Evolutionary conservation across 2,329 filamentous ascomycete genomes (phyloP), one percentile per base, ranked within the genome.

Genomic region (Phaeophleospora eucalypticola): DNA sequence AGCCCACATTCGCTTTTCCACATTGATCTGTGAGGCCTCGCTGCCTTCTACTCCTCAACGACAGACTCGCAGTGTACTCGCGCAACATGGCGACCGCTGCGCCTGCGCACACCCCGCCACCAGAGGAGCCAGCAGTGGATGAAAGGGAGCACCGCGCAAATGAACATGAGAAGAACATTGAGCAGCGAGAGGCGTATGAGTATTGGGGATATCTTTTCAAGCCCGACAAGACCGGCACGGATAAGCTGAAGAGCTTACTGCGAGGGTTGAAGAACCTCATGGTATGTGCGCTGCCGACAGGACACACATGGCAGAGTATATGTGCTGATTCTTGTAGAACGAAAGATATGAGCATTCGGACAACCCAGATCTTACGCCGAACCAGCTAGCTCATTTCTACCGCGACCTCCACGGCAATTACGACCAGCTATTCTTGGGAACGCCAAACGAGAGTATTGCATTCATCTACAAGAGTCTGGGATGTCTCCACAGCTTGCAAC

Each of bases 401-500:
- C 69, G 69, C 51, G 64, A 72, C 44, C 62, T 74, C 51, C 58
- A 73, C 58, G 65, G 71, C 59, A 57, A 73, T 69, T 63, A 72
- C 65, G 73, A 76, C 48, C 64, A 72, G 18, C 79, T 97, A 44
- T 97, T 97, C 66, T 74, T 91, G 35, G 77, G 84, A 2, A 87
- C 86, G 27, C 83, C 86, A 16, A 72, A 83, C 50, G 73, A 81
- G 32, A 84, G 85, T 36, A 83, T 98, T 53, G 93, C 90, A 20
- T 94, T 89, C 70, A 93, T 96, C 55, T 97, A 94, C 76, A 86
- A 89, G 62, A 87, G 87, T 6, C 81, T 95, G 42, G 93, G 91
- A 58, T 96, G 91, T 65, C 86, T 89, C 59, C 91, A 97, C 69
- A 83, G 82, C 41, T 76, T 97, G 20, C 87, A 94, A 57, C 61